Base-by-base conservation (phyloP, 495 filamentous ascomycete species). In the Glarea lozoyensis region DNA sequence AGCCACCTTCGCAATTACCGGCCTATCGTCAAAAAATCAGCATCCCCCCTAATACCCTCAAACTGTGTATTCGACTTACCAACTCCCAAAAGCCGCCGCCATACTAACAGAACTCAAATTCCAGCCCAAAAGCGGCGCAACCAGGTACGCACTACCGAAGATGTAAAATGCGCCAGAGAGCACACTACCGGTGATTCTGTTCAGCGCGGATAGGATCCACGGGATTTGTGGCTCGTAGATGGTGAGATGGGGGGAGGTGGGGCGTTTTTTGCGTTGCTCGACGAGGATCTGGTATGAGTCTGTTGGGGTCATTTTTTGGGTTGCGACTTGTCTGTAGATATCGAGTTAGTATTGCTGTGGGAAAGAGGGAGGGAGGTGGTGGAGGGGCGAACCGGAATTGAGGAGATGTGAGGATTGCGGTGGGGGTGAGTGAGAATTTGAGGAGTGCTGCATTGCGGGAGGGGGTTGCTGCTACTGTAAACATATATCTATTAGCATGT, bases 141-240 rank as follows among this genome's bases (percentile, higher is more conserved):
- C 79, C 37, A 96, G 79, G 70, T 98, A 98, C 25, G 82, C 80
- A 44, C 80, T 62, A 24, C 79, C 80, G 68, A 86, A 97, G 49
- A 81, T 55, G 77, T 99, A 99, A 41, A 95, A 69, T 19, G 68
- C 66, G 43, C 83, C 83, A 54, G 79, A 81, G 52, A 96, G 67
- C 44, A 69, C 56, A 47, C 70, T 52, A 46, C 88, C 92, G 12
- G 86, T 88, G 68, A 97, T 73, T 54, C 92, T 86, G 72, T 86
- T 81, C 62, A 84, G 67, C 40, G 57, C 65, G 42, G 80, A 86
- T 32, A 68, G 63, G 59, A 82, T 80, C 84, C 84, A 95, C 42
- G 88, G 89, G 57, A 97, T 82, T 66, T 86, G 82, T 48, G 83
- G 82, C 52, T 77, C 71, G 76, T 97, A 99, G 75, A 94, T 89